phyloP scores from a whole-genome alignment of 1,139 yeast species.

The Hyphopichia burtonii region DNA sequence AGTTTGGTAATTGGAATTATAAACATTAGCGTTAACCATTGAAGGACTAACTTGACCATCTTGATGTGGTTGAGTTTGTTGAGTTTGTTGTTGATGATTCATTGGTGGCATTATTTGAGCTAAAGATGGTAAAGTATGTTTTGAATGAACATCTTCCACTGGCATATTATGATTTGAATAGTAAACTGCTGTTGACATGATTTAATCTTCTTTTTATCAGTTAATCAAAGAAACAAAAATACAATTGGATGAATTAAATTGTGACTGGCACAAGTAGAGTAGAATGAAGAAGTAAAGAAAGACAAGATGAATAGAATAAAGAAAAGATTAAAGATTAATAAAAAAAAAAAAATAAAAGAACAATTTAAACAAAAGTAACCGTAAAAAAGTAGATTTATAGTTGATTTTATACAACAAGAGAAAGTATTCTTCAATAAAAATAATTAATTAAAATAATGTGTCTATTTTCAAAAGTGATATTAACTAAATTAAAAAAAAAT shows the following conservation, averaged over 20 bases:
- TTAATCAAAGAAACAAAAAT: background rate
- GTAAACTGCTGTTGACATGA: slow-evolving; percentile 34
- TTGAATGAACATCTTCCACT: slow-evolving; percentile 26
- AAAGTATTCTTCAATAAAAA: background rate
- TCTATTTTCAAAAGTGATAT: background rate
- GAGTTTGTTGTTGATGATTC: slow-evolving; percentile 12
- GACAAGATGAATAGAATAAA: background rate
- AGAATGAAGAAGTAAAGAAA: background rate
- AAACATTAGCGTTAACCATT: slow-evolving; percentile 7
- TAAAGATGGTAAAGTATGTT: slow-evolving; percentile 33
- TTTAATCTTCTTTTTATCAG: too few species aligned
- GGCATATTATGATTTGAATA: slow-evolving; percentile 28
- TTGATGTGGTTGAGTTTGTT: background rate
- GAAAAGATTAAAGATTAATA: background rate
- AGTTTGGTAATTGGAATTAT: slow-evolving; percentile 11
- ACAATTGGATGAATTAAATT: background rate
- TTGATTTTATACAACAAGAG: background rate
- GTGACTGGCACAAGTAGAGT: background rate
- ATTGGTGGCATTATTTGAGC: slow-evolving; percentile 33
- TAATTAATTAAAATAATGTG: background rate
- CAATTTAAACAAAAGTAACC: background rate
- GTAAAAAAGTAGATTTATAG: background rate
- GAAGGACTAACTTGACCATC: slow-evolving; percentile 7
- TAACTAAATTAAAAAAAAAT: background rate
- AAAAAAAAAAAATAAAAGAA: slow-evolving; percentile 1